A percentile compares a stretch with the other conserved stretches of the same genome.
These are phyloP conservation scores for Sugiyamaella qingdaonensis DNA, from an alignment of 805 yeast species.

Conservation along the genomic window DNA sequence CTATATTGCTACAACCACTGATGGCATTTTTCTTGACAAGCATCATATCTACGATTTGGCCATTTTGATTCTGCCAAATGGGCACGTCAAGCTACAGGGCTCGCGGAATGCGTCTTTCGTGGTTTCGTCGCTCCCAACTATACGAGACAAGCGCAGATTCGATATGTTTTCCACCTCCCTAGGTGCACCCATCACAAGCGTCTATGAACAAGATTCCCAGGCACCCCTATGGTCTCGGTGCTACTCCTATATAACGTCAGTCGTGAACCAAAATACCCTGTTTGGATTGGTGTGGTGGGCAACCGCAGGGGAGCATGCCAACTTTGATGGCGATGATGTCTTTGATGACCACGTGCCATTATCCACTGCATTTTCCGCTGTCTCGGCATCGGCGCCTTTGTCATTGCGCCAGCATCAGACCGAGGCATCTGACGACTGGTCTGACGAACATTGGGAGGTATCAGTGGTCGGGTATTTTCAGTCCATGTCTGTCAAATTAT, in stretches of 20 bases:
- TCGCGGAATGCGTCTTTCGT: background rate
- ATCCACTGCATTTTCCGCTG: background rate
- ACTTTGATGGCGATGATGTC: constrained; percentile 38
- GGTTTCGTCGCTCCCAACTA: constrained; percentile 13
- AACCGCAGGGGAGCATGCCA: constrained; percentile 63
- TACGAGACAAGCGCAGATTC: constrained; percentile 27
- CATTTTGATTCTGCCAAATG: constrained; percentile 22
- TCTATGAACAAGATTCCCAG: background rate
- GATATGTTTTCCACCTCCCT: constrained; percentile 19
- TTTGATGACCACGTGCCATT: constrained; percentile 28
- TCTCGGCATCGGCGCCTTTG: background rate
- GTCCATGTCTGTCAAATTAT: constrained; percentile 42
- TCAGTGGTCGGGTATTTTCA: constrained; percentile 50
- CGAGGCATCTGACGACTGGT: background rate
- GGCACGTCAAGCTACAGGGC: constrained; percentile 19
- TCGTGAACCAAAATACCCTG: constrained; percentile 10
- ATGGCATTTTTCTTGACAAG: constrained; percentile 58
- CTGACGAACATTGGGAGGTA: constrained; percentile 20
- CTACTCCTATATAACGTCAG: constrained; percentile 1
- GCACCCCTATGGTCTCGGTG: background rate
- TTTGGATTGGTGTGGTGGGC: constrained; percentile 82
- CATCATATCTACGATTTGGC: constrained; percentile 47
- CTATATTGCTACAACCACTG: constrained; percentile 62
- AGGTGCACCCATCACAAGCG: constrained; percentile 5
- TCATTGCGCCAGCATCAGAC: background rate